Conservation (phyloP, 495 filamentous ascomycete species). For the Aspergillus baeticus region DNA sequence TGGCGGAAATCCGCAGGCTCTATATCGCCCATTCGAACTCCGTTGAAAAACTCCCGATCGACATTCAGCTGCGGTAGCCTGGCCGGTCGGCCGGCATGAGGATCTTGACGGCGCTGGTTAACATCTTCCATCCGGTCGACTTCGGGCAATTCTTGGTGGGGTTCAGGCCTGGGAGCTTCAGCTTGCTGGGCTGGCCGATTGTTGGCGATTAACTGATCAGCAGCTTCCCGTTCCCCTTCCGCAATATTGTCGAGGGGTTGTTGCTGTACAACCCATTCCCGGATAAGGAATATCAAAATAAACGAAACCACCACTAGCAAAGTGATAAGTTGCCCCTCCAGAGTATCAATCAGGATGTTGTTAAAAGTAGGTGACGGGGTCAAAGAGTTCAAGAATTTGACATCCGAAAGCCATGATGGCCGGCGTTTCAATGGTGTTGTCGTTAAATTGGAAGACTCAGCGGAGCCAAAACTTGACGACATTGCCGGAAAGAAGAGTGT, state of each 20-base stretch:
- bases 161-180: constrained; percentile 10
- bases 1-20: constrained; percentile 10
- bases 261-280: constrained; percentile 98
- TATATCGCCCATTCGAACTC: constrained; percentile 10
- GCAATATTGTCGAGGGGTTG: constrained; percentile 71
- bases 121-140: constrained; percentile 16
- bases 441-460: constrained; percentile 23
- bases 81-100: neutral
- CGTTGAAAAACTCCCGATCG: neutral
- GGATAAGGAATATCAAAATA: constrained; percentile 91
- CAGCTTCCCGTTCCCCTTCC: constrained; percentile 50
- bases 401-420: constrained; percentile 63
- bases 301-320: constrained; percentile 86
- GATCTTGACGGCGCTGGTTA: neutral
- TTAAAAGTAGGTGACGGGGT: constrained; percentile 75
- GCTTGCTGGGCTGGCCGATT: constrained; percentile 29
- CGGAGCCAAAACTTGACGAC: constrained; percentile 20
- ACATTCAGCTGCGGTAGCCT: neutral
- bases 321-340: constrained; percentile 94
- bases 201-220: constrained; percentile 41
- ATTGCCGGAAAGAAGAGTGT: constrained; percentile 40
- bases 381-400: constrained; percentile 67
- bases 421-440: constrained; percentile 29
- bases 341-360: constrained; percentile 72
- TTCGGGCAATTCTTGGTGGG: neutral